A percentile compares a stretch with the other conserved stretches of the same genome.
These are phyloP conservation scores for Volvox carteri DNA, from an alignment of 163 green algal genomes.

Conservation along the genomic window DNA sequence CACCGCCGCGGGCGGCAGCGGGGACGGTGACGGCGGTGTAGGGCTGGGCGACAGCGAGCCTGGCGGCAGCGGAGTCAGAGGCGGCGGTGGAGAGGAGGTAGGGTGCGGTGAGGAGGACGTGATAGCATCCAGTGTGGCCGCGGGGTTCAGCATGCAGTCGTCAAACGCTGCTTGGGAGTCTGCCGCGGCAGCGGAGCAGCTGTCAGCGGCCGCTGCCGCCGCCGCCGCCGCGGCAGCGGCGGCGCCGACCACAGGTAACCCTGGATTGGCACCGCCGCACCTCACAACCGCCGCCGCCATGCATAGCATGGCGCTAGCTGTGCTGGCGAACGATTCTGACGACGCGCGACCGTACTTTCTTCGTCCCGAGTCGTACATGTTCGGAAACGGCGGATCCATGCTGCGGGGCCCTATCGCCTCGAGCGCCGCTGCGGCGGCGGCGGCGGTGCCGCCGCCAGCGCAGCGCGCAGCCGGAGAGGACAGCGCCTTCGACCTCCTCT, in stretches of 20 bases:
- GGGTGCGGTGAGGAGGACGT: background rate
- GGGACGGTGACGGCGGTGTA: background rate
- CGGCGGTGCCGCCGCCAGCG: background rate
- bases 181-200: background rate
- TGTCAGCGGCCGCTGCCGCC: background rate
- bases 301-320: background rate
- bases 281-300: background rate
- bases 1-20: background rate
- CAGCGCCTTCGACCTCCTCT: constrained; percentile 21
- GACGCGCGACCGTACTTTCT: background rate
- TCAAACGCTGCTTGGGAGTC: background rate
- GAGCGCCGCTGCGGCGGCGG: background rate
- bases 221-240: background rate
- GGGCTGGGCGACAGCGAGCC: background rate
- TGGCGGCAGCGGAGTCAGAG: background rate
- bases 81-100: background rate
- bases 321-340: background rate
- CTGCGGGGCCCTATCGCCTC: background rate
- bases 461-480: background rate
- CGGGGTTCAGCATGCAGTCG: background rate
- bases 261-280: background rate
- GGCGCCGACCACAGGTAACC: too few species aligned
- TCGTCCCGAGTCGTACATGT: background rate
- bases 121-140: background rate
- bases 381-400: background rate